phyloP scores from a whole-genome alignment of 257 asterid species.

The Gentiana macrophylla region DNA sequence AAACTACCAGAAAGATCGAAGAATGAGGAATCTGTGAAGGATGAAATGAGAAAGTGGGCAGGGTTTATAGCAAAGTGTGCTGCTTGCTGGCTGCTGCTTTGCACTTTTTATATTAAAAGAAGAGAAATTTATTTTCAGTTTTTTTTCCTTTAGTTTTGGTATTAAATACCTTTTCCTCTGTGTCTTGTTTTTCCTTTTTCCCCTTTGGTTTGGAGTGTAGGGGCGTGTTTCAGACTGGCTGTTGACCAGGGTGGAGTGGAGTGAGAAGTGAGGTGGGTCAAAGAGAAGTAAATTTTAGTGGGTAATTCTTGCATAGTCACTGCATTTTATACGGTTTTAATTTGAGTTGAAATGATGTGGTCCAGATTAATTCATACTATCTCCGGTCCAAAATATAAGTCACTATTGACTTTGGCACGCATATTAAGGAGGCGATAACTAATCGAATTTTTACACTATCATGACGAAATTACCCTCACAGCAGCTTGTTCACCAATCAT shows the following conservation, averaged over 20 bases:
- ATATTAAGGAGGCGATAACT: no score
- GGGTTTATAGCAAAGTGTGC: conserved; percentile 7
- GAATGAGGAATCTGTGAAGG: conserved; percentile 5
- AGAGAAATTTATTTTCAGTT: background rate
- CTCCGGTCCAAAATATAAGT: no score
- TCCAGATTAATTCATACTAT: no score
- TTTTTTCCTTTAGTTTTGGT: background rate
- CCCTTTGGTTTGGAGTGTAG: background rate
- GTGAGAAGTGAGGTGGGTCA: no score
- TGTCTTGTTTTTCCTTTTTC: background rate
- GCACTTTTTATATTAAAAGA: conserved; percentile 4
- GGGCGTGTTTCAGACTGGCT: conserved; percentile 47
- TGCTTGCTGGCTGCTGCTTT: background rate
- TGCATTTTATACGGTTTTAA: no score
- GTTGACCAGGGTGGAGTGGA: conserved; percentile 90
- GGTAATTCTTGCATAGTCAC: no score
- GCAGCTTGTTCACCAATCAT: no score
- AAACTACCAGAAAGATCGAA: conserved; percentile 17
- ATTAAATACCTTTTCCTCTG: background rate
- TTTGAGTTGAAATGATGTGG: no score
- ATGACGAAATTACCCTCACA: no score
- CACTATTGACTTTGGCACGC: no score
- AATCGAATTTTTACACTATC: no score
- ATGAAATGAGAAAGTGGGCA: conserved; percentile 2
- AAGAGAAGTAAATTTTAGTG: no score